Percentiles rank a stretch among this genome's conserved stretches.
These are phyloP conservation scores for Panicum hallii DNA, from an alignment of 202 grass and related monocot species.

Conservation along the genomic window DNA sequence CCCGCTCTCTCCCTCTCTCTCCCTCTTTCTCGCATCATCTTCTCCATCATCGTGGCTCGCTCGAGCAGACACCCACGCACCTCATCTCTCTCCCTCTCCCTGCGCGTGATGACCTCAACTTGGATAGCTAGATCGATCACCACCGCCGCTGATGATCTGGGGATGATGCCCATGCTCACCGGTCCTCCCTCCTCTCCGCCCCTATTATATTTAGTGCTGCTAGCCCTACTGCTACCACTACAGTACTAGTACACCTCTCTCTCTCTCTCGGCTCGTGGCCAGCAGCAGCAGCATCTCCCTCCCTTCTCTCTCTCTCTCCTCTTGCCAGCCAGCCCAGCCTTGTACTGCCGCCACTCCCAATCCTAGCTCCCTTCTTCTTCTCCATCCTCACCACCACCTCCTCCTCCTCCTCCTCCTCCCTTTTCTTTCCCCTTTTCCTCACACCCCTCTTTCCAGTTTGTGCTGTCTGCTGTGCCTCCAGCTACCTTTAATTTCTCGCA, in stretches of 20 bases:
- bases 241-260: not conserved
- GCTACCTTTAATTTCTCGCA: slow-evolving; percentile 19
- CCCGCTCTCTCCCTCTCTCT: not conserved
- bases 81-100: not conserved
- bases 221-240: slow-evolving; percentile 36
- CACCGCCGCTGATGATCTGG: not conserved
- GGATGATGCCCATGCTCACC: slow-evolving; percentile 35
- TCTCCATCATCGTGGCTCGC: slow-evolving; percentile 17
- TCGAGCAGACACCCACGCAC: no score
- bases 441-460: slow-evolving; percentile 53
- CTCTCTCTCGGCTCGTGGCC: not conserved
- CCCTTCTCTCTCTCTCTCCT: not conserved
- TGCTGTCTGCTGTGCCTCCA: slow-evolving; percentile 45
- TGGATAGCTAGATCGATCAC: not conserved
- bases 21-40: slow-evolving; percentile 40
- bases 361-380: not conserved
- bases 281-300: no score
- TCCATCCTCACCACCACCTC: slow-evolving; percentile 6
- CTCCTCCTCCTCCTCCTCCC: slow-evolving; percentile 39
- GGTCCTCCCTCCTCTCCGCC: not conserved
- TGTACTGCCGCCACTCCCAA: no score
- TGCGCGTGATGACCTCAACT: slow-evolving; percentile 19
- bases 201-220: slow-evolving; percentile 51
- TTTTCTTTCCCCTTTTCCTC: slow-evolving; percentile 72
- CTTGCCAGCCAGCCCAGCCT: not conserved